phyloP scores from a whole-genome alignment of 306 rosid species.

The Inga laurina region DNA sequence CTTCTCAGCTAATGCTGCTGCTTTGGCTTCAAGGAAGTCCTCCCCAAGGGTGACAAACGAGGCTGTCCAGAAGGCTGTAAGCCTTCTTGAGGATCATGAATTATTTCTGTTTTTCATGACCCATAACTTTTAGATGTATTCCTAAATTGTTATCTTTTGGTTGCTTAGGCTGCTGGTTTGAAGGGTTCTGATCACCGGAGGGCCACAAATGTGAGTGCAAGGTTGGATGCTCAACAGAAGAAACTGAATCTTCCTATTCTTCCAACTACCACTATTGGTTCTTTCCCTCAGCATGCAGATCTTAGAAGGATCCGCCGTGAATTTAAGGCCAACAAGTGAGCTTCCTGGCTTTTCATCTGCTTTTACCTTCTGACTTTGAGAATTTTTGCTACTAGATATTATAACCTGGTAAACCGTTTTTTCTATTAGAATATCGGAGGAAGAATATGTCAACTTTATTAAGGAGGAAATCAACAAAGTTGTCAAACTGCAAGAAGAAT shows the following conservation, averaged over 20 bases:
- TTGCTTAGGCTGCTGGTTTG: conserved; percentile 71
- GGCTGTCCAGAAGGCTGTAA: conserved; percentile 82
- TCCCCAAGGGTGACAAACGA: conserved; percentile 81
- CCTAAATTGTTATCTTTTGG: conserved; percentile 23
- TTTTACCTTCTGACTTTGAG: background rate
- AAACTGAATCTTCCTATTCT: conserved; percentile 79
- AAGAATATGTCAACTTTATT: conserved; percentile 59
- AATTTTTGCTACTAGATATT: background rate
- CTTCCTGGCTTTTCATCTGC: conserved; percentile 6
- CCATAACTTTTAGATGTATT: background rate
- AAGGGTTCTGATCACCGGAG: conserved; percentile 75
- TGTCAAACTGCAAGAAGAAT: conserved; percentile 84
- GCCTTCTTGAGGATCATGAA: conserved; percentile 31
- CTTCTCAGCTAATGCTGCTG: conserved; percentile 67
- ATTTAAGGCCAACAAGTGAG: conserved; percentile 80
- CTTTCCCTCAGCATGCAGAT: conserved; percentile 84
- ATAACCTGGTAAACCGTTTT: conserved; percentile 9
- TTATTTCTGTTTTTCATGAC: conserved; percentile 2
- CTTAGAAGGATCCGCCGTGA: conserved; percentile 84
- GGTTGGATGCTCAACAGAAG: conserved; percentile 80
- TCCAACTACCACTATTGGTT: conserved; percentile 87
- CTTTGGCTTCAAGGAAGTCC: conserved; percentile 79
- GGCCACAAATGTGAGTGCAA: conserved; percentile 65
- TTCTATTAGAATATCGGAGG: conserved; percentile 63
- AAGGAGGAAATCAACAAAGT: conserved; percentile 81